A percentile compares a stretch with the other conserved stretches of the same genome.
phyloP scores from a whole-genome alignment of 148 eudicot genomes.

The Amaranthus hypochondriacus region DNA sequence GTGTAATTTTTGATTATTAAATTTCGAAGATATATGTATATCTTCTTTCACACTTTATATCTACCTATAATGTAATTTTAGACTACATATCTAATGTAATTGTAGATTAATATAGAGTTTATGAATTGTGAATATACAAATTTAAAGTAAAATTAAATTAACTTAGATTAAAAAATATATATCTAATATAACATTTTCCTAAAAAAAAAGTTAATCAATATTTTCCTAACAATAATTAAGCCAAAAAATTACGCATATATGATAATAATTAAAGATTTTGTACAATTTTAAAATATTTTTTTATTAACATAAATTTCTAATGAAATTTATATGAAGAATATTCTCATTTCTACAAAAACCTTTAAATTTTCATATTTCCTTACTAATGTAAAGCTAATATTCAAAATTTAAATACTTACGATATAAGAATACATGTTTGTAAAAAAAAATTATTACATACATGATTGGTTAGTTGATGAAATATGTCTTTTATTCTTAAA shows the following conservation, averaged over 20 bases:
- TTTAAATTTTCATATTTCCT: not conserved
- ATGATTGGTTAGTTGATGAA: not conserved
- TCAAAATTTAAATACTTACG: not conserved
- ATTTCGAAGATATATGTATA: not conserved
- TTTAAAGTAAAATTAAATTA: not conserved
- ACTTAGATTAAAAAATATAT: not conserved
- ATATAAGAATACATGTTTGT: not conserved
- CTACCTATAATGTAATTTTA: not conserved
- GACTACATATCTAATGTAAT: not conserved
- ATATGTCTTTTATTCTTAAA: not conserved
- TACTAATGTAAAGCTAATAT: not conserved
- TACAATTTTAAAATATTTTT: too few species aligned
- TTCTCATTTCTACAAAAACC: not conserved
- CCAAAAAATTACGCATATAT: not conserved
- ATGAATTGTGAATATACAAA: not conserved
- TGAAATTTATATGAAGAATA: not conserved
- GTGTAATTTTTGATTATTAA: not conserved
- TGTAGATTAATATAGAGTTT: not conserved
- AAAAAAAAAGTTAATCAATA: not conserved
- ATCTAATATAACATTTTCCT: not conserved
- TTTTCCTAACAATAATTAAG: not conserved
- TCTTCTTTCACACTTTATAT: not conserved
- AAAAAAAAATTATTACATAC: not conserved
- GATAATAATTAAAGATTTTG: too few species aligned
- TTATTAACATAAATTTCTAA: not conserved